Base-by-base conservation (phyloP, 192 early-diverging fungal species). In the Dissophora ornata region DNA sequence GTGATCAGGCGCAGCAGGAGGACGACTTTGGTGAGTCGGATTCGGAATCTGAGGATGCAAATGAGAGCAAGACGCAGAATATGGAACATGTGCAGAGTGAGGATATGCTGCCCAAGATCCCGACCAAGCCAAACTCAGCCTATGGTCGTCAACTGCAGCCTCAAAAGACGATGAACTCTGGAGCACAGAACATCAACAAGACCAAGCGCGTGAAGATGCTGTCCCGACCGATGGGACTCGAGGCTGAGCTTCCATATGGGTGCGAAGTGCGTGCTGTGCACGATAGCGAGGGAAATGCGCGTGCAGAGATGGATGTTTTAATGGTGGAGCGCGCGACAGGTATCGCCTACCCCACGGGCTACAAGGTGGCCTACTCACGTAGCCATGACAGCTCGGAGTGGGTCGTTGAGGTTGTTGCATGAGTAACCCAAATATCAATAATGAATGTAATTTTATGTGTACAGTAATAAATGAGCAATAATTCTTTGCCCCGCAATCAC, bases 71-170 rank as follows among this genome's bases (percentile, higher is more conserved):
- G 7, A 15, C 33, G 10, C 44, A 45, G 44, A 6, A 45, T 6
- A 9, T 12, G 44, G 12, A 45, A 16, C 44, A 45, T 6, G n/a
- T n/a, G 4, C 44, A 45, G 15, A 4, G 6, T 21, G 73, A 67
- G 58, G 73, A 77, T 45, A 64, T 33, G 24, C 46, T 77, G 12
- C 73, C 73, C 48, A 77, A 77, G 64, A 67, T 77, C 18, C 57
- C 73, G 1, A 62, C 64, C n/a, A 77, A 77, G 53, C 19, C 64
- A 12, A 63, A 48, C 29, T 45, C 58, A 5, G 7, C 24, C 29
- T 18, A 29, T 44, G 30, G 7, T 28, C 44, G 44, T n/a, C 44
- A 45, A 45, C 44, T 12, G 12, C 29, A n/a, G 18, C 40, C n/a
- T n/a, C n/a, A n/a, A n/a, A n/a, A n/a, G n/a, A n/a, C n/a, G n/a